Evolutionary conservation across 768 basidiomycete species (phyloP).

Genomic region (Mycena floridula): DNA sequence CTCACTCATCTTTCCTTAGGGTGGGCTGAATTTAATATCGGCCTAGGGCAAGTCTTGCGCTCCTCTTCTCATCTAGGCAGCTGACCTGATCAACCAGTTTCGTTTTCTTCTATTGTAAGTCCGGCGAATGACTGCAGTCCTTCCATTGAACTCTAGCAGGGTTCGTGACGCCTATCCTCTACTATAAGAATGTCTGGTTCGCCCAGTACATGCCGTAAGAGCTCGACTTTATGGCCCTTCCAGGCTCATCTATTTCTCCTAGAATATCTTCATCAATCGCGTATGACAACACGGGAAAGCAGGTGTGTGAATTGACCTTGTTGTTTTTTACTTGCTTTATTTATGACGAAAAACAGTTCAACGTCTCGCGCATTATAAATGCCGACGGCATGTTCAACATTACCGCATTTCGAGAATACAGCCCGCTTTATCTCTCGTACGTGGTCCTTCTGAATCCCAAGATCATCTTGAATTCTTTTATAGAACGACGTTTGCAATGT

Average conservation of each 20-base stretch:
- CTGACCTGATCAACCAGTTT: too few species aligned
- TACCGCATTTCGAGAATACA: slow-evolving; percentile 48
- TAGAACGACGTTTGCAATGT: slow-evolving; percentile 60
- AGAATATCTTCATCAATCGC: slow-evolving; percentile 43
- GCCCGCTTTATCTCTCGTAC: slow-evolving; percentile 57
- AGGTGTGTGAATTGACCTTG: too few species aligned
- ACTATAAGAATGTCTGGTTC: slow-evolving; percentile 60
- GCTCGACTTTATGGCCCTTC: background rate
- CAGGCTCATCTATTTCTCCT: background rate
- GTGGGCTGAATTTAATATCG: slow-evolving; percentile 41
- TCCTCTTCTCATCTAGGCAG: too few species aligned
- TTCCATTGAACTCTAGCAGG: slow-evolving; percentile 16
- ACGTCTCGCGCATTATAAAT: slow-evolving; percentile 52
- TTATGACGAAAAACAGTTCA: slow-evolving; percentile 49
- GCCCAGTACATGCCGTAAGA: slow-evolving; percentile 51
- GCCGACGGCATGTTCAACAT: slow-evolving; percentile 46
- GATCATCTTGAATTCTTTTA: background rate
- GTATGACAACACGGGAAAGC: slow-evolving; percentile 54
- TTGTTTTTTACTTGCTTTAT: too few species aligned
- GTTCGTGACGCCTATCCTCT: slow-evolving; percentile 27
- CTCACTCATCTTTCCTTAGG: slow-evolving; percentile 7
- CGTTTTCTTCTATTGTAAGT: slow-evolving; percentile 59
- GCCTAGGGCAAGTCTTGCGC: too few species aligned
- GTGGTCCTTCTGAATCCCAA: slow-evolving; percentile 2
- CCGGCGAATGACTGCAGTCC: background rate